Evolutionary conservation across 805 yeast genomes (phyloP), one percentile per base, ranked within the genome.

Genomic region (Ogataea ramenticola): DNA sequence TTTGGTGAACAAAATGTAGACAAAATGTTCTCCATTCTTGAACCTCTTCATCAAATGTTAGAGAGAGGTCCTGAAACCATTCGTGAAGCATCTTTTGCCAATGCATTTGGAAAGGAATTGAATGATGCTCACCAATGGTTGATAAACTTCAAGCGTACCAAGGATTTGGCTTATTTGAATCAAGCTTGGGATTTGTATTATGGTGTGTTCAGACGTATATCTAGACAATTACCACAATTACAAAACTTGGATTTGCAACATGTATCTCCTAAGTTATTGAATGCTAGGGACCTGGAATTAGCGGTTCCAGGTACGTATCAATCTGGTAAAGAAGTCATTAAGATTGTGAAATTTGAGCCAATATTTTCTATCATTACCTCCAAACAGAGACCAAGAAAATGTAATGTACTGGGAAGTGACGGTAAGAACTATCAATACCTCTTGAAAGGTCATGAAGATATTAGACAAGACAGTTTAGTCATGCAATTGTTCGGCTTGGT

Each of bases 161-260:
- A 82, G 46, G 98, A 93, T 59, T 77, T 82, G 41, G 82, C 95
- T 21, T 91, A 89, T 53, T 65, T 91, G 62, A 89, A 90, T 56
- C 98, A 93, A 63, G 98, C 98, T 0, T 91, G 99, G 99, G 98
- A 91, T 61, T 82, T 90, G 16, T 91, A 91, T 60, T 90, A 91
- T 62, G 85, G 84, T 51, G 96, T 93, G 3, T 93, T 91, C 77
- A 77, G 96, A 52, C 77, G 95, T 49, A 88, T 93, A 44, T 81
- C 90, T 48, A 77, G 95, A 50, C 96, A 89, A 60, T 65, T 93
- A 33, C 96, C 96, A 1, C 95, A 87, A 57, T 65, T 91, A 22
- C 88, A 85, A 48, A 81, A 86, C 20, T 71, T 91, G 47, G 98
- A 93, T 51, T 67, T 93, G 49, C 96, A 88, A 62, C 91, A 86